Evolutionary conservation across 75 land plant genomes (phyloP), one percentile per base, ranked within the genome.

Genomic region (Ceratopteris richardii): DNA sequence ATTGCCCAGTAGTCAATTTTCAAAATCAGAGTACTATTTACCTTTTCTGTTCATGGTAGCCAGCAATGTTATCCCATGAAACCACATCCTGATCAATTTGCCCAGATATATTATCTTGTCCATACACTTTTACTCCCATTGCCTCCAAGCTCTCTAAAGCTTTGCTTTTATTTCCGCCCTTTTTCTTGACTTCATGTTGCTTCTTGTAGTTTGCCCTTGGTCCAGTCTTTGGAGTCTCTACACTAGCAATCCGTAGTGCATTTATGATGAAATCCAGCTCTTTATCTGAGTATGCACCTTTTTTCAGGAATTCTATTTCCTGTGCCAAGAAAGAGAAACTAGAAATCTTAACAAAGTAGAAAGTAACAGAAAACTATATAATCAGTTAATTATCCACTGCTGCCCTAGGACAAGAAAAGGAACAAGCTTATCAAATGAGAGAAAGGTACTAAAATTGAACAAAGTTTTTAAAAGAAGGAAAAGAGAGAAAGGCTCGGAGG

Each of bases 281-380:
- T 61, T 70, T 48, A 0, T 53, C 19, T 30, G 66, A 78, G 48
- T 90, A 83, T 56, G 64, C 71, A 0, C 91, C 96, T 53, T 66
- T 69, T 73, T 85, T 89, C 42, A 90, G 73, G 66, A 94, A 94
- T 66, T 94, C 98, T 59, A 94, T 79, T 68, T 94, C 98, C 98
- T 93, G 76, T n/a, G n/a, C n/a, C n/a, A 21, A 43, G 36, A 48
- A 4, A 31, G 55, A 60, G 43, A 26, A 19, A 10, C 21, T 30
- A 18, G 46, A 19, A 22, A 47, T 2, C 31, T 12, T 42, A 42
- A 42, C 44, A 42, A 12, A 42, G 44, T 42, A 12, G 16, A 42
- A 42, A 42, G 44, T 17, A 42, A 17, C 44, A 57, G 9, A 27
- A 16, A 13, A 19, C n/a, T n/a, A n/a, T n/a, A n/a, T n/a, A n/a